Conservation (phyloP, 495 filamentous ascomycete genomes). For the Penicillium soppii region DNA sequence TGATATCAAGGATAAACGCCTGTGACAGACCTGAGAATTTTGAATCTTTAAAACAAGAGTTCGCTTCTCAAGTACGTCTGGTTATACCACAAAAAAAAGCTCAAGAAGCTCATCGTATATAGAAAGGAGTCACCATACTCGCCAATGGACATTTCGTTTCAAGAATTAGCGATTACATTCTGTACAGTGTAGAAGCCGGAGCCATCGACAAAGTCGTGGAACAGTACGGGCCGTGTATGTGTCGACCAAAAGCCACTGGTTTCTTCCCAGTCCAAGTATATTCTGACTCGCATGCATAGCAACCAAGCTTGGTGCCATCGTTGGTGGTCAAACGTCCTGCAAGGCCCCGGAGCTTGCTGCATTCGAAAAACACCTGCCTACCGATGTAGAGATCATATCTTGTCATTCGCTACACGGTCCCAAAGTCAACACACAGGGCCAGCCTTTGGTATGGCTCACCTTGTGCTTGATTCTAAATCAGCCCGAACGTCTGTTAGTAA, state of each 20-base stretch:
- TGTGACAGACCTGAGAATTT: constrained; percentile 88
- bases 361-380: constrained; percentile 84
- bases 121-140: constrained; percentile 60
- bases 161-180: constrained; percentile 90
- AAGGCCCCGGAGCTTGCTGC: constrained; percentile 95
- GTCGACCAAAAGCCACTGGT: constrained; percentile 10
- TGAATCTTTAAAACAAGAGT: constrained; percentile 73
- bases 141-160: constrained; percentile 94
- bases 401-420: constrained; percentile 97
- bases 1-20: constrained; percentile 74
- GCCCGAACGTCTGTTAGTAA: constrained; percentile 8
- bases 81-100: constrained; percentile 27
- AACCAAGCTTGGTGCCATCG: constrained; percentile 89
- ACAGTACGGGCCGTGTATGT: constrained; percentile 87
- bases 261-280: constrained; percentile 1
- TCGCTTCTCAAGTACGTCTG: constrained; percentile 64
- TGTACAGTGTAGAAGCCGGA: constrained; percentile 96
- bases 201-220: constrained; percentile 81
- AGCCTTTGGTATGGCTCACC: constrained; percentile 67
- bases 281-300: constrained; percentile 55
- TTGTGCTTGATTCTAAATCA: background rate
- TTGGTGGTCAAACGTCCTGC: constrained; percentile 97
- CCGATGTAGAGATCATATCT: constrained; percentile 89
- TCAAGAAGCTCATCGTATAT: constrained; percentile 43
- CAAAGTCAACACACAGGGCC: constrained; percentile 78